These are phyloP conservation scores for Trichothecium sympodiale DNA, from an alignment of 2,329 filamentous ascomycete genomes.

Conservation along the genomic window DNA sequence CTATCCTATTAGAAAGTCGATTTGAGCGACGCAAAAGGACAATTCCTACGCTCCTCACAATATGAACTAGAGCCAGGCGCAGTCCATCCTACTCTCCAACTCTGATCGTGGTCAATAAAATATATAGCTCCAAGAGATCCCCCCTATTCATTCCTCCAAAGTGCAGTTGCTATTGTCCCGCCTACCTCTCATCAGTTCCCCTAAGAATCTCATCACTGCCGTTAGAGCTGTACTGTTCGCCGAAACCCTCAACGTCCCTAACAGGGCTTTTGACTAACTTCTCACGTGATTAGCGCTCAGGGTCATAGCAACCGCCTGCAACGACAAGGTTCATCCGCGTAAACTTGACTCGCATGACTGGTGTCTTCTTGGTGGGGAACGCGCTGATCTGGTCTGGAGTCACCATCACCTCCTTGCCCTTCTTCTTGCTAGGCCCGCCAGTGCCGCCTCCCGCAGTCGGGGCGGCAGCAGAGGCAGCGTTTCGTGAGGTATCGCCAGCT, in stretches of 20 bases:
- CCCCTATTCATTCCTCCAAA: too few relatives aligned
- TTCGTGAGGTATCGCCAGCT: neutral
- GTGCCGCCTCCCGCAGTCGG: slow-evolving; percentile 1
- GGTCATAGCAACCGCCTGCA: slow-evolving; percentile 63
- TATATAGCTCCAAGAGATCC: too few relatives aligned
- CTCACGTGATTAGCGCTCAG: slow-evolving; percentile 28
- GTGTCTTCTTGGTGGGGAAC: slow-evolving; percentile 92
- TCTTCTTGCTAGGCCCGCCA: slow-evolving; percentile 49
- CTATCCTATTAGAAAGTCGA: too few relatives aligned
- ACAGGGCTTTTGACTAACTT: neutral
- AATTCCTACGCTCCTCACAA: too few relatives aligned
- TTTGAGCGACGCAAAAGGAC: too few relatives aligned
- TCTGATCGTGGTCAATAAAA: too few relatives aligned
- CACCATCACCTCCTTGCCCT: slow-evolving; percentile 80
- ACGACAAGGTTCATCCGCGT: slow-evolving; percentile 92
- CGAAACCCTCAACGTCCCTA: slow-evolving; percentile 1
- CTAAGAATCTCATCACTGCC: too few relatives aligned
- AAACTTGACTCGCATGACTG: slow-evolving; percentile 85
- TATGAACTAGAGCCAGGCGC: too few relatives aligned
- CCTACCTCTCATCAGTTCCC: too few relatives aligned
- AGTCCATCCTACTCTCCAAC: too few relatives aligned
- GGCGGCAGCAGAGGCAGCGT: neutral
- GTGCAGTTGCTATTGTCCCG: too few relatives aligned
- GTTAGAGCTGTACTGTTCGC: too few relatives aligned
- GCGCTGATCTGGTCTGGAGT: slow-evolving; percentile 89